These are phyloP conservation scores for Zygosaccharomyces gambellarensis DNA, from an alignment of 805 yeast genomes.

Conservation along the genomic window DNA sequence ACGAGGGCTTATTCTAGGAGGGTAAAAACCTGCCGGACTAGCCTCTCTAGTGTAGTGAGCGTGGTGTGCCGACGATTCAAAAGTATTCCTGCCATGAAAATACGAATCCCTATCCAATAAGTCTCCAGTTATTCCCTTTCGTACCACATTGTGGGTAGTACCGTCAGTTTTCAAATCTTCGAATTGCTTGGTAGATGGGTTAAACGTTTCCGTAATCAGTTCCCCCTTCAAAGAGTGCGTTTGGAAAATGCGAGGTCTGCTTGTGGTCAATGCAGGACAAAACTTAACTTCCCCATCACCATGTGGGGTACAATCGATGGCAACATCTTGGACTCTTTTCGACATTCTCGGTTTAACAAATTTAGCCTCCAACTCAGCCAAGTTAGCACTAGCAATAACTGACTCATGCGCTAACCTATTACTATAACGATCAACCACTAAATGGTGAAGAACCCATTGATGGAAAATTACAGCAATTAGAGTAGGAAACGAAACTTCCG, in stretches of 20 bases:
- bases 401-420: conserved; percentile 53
- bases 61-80: background rate
- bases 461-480: conserved; percentile 35
- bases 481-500: conserved; percentile 38
- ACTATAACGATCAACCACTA: conserved; percentile 43
- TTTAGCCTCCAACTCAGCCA: conserved; percentile 59
- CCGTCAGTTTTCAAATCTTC: conserved; percentile 16
- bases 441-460: conserved; percentile 37
- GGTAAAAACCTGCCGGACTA: conserved; percentile 3
- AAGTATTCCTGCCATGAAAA: conserved; percentile 3
- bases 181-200: conserved; percentile 27
- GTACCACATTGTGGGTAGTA: conserved; percentile 9
- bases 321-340: conserved; percentile 51
- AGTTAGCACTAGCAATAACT: conserved; percentile 52
- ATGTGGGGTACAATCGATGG: conserved; percentile 51
- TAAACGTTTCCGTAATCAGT: conserved; percentile 30
- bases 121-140: conserved; percentile 1
- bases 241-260: conserved; percentile 40
- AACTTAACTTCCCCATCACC: conserved; percentile 25
- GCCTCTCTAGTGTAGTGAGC: conserved; percentile 2
- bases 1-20: conserved; percentile 4
- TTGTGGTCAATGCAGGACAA: conserved; percentile 29
- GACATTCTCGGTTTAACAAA: conserved; percentile 55
- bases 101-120: conserved; percentile 9
- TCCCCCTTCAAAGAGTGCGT: conserved; percentile 45